Base-by-base conservation (phyloP, 257 asterid genomes). In the Nicotiana attenuata region DNA sequence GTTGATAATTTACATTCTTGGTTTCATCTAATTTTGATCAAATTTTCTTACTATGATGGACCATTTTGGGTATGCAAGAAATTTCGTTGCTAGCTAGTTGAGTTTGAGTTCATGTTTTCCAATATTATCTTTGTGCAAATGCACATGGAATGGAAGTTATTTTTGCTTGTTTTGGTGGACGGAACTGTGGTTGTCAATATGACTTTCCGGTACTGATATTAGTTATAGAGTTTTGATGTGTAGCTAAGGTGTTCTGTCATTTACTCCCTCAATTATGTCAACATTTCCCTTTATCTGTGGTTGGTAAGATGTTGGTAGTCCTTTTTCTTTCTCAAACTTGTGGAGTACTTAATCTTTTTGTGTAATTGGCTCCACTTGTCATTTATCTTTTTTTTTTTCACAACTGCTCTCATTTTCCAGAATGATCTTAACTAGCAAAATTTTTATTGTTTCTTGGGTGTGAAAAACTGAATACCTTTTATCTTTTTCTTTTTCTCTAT, bases 101-200 rank as follows among this genome's bases (percentile, higher is more conserved):
- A 75, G 80, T 26, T 75, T 75, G 80, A 75, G 63, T 61, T 52
- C 5, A n/a, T 66, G 28, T 28, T 65, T 66, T 56, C 64, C 33
- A 66, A 14, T 7, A 22, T 81, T 20, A 10, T 17, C 75, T 65
- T 52, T 81, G 47, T 20, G 65, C 20, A 81, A 81, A 65, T 81
- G 66, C 35, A 11, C 79, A 50, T 50, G 50, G 63, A 73, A 15
- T 73, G 61, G n/a, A 26, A 24, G 45, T 75, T 15, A 15, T 7
- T 50, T 75, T 75, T 75, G 0, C 80, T 75, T 75, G 79, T 65
- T 29, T 81, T 28, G 52, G 83, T 29, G 28, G 45, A 75, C 1
- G 24, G 60, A 50, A 75, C 63, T 26, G 80, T 50, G 63, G 24
- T 75, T 3, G 7, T 16, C 60, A 50, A 75, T 16, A 19, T 50